phyloP scores from a whole-genome alignment of 345 rosid genomes.

The Hibiscus syriacus region DNA sequence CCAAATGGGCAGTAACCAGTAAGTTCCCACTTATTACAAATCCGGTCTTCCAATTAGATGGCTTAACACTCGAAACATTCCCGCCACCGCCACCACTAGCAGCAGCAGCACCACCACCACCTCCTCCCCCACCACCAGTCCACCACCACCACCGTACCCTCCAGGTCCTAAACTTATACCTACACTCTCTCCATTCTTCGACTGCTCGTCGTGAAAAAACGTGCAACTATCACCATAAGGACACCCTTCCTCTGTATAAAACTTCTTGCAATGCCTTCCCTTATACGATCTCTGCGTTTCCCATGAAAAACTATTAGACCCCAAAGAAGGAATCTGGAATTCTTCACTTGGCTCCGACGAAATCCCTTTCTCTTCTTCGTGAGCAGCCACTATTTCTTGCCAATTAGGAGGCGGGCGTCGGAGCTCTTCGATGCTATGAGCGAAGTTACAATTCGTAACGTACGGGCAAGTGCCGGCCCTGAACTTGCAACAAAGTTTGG shows the following conservation, averaged over 20 bases:
- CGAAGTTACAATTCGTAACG: constrained; percentile 66
- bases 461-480: constrained; percentile 74
- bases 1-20: constrained; percentile 39
- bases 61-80: constrained; percentile 50
- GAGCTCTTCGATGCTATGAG: constrained; percentile 86
- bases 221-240: not conserved
- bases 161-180: not conserved
- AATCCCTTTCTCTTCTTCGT: constrained; percentile 40
- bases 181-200: not conserved
- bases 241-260: not conserved
- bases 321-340: constrained; percentile 36
- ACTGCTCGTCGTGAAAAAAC: not conserved
- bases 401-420: constrained; percentile 66
- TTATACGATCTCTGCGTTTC: not conserved
- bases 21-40: constrained; percentile 88
- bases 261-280: not conserved
- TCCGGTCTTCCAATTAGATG: constrained; percentile 97
- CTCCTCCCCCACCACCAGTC: too few species aligned
- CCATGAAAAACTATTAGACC: constrained; percentile 23
- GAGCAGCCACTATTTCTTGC: constrained; percentile 70
- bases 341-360: constrained; percentile 18
- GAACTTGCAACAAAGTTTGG: constrained; percentile 77
- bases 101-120: too few species aligned
- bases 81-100: constrained; percentile 13
- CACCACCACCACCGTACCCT: not conserved